These are phyloP conservation scores for Bipolaris gigantea DNA, from an alignment of 2,329 filamentous ascomycete genomes.

Conservation along the genomic window DNA sequence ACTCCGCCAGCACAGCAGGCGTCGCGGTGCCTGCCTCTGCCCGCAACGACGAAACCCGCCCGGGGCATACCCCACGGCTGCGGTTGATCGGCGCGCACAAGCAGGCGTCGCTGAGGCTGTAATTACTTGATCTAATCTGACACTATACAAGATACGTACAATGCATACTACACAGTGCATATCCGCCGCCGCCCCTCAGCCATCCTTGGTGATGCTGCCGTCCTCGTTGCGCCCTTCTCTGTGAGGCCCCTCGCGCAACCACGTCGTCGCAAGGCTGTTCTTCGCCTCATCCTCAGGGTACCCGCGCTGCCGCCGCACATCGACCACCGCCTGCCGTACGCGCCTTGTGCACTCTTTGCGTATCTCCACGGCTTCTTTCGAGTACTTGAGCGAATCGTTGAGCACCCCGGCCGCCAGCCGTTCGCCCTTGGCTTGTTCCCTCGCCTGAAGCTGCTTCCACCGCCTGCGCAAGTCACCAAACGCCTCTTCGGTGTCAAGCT, in stretches of 20 bases:
- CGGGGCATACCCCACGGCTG: conserved; percentile 12
- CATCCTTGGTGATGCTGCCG: conserved; percentile 62
- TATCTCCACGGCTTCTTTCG: conserved; percentile 73
- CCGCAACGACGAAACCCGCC: conserved; percentile 28
- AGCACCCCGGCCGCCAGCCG: conserved; percentile 59
- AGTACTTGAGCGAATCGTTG: conserved; percentile 66
- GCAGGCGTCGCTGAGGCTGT: conserved; percentile 51
- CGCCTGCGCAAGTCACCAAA: conserved; percentile 76
- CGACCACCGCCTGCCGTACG: conserved; percentile 78
- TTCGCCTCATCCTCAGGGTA: conserved; percentile 80
- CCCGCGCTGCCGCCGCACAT: conserved; percentile 71
- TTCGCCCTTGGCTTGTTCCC: conserved; percentile 51
- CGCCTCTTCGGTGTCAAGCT: conserved; percentile 69
- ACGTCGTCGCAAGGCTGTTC: conserved; percentile 78
- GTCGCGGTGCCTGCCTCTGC: conserved; percentile 13
- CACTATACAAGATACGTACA: conserved; percentile 19
- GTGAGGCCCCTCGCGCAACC: conserved; percentile 61
- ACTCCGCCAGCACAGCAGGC: conserved; percentile 7
- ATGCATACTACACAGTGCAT: neutral
- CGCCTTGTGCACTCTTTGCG: conserved; percentile 78
- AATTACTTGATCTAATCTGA: conserved; percentile 68
- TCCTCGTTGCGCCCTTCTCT: conserved; percentile 62
- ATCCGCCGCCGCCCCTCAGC: conserved; percentile 34
- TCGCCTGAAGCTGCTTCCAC: conserved; percentile 70
- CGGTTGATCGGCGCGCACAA: conserved; percentile 29